These are phyloP conservation scores for Colletotrichum tropicale DNA, from an alignment of 2,329 filamentous ascomycete species.

Conservation along the genomic window DNA sequence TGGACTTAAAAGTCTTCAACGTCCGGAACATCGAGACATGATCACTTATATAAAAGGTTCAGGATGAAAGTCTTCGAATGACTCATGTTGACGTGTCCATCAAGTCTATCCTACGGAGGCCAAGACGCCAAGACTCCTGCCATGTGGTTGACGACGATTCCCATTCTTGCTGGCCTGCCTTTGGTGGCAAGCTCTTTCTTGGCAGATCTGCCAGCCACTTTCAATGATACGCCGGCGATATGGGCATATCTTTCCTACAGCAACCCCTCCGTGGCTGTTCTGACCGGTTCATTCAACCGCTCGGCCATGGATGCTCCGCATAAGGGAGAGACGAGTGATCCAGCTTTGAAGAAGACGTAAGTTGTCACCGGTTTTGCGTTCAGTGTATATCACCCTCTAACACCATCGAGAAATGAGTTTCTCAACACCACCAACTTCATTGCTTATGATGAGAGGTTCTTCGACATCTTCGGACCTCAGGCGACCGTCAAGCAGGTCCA, in stretches of 20 bases:
- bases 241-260: background rate
- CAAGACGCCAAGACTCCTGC: background rate
- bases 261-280: background rate
- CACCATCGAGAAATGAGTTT: background rate
- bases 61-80: background rate
- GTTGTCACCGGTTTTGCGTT: background rate
- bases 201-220: background rate
- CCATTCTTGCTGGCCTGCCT: background rate
- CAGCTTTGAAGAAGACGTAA: background rate
- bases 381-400: accelerated
- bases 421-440: background rate
- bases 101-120: background rate
- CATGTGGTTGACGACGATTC: background rate
- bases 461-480: background rate
- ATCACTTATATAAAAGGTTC: background rate
- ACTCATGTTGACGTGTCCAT: background rate
- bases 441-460: background rate
- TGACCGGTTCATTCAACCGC: background rate
- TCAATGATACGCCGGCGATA: background rate
- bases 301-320: background rate
- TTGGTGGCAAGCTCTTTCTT: background rate
- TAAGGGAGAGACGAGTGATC: background rate
- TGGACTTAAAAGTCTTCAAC: background rate
- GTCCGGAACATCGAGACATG: background rate
- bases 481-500: background rate